Conservation (phyloP, 2,329 filamentous ascomycete species). For the Monosporascus sp. region DNA sequence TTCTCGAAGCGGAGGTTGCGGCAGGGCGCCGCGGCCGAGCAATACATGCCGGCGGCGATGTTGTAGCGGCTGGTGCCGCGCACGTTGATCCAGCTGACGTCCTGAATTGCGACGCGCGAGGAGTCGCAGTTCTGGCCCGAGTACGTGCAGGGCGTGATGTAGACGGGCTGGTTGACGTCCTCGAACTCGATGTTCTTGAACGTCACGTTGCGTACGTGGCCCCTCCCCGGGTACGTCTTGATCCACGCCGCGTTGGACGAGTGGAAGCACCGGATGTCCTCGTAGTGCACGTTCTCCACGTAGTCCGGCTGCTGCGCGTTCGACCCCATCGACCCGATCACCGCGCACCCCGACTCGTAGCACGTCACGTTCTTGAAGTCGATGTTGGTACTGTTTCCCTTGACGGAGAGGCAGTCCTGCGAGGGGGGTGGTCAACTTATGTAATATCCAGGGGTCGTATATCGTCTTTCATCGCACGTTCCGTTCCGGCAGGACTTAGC, state of each 20-base stretch:
- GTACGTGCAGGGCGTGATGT: conserved; percentile 43
- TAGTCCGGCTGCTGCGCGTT: conserved; percentile 29
- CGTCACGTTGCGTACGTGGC: conserved; percentile 38
- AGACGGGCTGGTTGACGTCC: conserved; percentile 44
- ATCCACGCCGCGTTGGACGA: conserved; percentile 37
- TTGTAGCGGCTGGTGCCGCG: conserved; percentile 45
- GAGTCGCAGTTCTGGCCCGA: conserved; percentile 32
- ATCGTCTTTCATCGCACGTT: too few species aligned
- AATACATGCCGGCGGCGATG: conserved; percentile 42
- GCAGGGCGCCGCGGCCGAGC: conserved; percentile 36
- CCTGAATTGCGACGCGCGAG: conserved; percentile 36
- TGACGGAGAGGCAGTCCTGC: conserved; percentile 36
- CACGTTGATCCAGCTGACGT: conserved; percentile 45
- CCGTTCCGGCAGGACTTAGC: too few species aligned
- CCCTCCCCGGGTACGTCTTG: conserved; percentile 36
- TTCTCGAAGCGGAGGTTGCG: conserved; percentile 39
- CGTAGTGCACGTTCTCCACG: conserved; percentile 32
- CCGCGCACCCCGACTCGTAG: conserved; percentile 33
- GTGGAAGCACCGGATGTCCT: conserved; percentile 33
- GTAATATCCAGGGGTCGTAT: too few species aligned
- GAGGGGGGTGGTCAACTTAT: background rate
- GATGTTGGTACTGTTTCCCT: conserved; percentile 36
- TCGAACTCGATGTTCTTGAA: conserved; percentile 35
- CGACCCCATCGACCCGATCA: conserved; percentile 31
- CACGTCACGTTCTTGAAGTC: conserved; percentile 32